Conservation (phyloP, 768 basidiomycete genomes). For the Boletus barrowsii region DNA sequence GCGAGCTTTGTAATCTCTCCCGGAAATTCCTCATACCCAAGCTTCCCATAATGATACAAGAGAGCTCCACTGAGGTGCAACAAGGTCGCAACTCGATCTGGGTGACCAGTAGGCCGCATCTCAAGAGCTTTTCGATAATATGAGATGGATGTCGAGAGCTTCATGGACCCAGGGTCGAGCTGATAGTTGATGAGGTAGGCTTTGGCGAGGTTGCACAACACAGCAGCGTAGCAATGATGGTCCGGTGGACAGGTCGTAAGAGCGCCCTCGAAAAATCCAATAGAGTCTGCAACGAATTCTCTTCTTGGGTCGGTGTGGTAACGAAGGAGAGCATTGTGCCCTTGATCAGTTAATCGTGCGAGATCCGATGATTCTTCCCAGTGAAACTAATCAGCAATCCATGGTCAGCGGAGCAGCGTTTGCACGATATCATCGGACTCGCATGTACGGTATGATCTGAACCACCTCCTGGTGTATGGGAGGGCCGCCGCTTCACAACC, state of each 20-base stretch:
- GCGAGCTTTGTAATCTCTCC: background rate
- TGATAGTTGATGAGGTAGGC: background rate
- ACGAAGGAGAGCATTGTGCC: background rate
- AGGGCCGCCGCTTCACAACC: no score
- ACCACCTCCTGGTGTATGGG: background rate
- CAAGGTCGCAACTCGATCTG: constrained; percentile 6
- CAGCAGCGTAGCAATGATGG: background rate
- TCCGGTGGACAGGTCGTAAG: background rate
- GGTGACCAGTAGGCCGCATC: constrained; percentile 1
- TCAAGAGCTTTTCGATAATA: constrained; percentile 10
- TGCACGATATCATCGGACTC: background rate
- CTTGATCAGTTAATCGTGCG: background rate
- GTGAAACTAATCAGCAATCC: background rate
- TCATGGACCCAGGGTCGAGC: background rate
- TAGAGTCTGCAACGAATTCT: background rate
- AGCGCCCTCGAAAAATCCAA: constrained; percentile 5
- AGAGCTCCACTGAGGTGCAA: constrained; percentile 1
- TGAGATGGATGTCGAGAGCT: background rate
- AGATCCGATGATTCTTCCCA: background rate
- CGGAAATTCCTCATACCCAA: background rate
- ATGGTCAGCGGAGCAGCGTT: background rate
- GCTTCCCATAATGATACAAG: background rate
- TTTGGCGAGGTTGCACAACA: constrained; percentile 8
- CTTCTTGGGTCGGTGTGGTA: background rate
- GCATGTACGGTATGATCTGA: background rate